Base-by-base conservation (phyloP, 176 grass and related monocot species). In the Cocos nucifera region DNA sequence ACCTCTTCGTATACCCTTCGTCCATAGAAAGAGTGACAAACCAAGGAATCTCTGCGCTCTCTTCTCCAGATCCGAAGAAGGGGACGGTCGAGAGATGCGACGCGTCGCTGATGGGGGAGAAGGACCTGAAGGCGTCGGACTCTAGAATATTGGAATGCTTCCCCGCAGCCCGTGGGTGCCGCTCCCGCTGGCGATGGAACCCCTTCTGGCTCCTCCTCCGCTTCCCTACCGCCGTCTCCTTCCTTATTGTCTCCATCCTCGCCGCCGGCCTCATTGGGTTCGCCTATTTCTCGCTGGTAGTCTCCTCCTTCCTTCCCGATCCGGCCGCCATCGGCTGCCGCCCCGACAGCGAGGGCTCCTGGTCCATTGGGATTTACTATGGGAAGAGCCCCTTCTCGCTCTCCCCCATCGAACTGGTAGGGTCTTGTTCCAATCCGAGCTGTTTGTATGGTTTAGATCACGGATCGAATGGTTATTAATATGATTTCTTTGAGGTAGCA, bases 361-460 rank as follows among this genome's bases (percentile, higher is more conserved):
- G 93, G 93, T 66, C 93, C 28, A 58, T 98, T 49, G 93, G 93
- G 58, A 24, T 98, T 39, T 98, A 71, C 93, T 98, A 98, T 20
- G 87, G 93, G 56, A 71, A 67, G 49, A 92, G 76, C 78, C 93
- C 93, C 48, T 58, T 98, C 32, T 16, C 78, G 29, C 93, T 98
- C 29, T 86, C 76, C 4, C 76, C 93, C 27, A 98, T 98, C 72
- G 93, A 92, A 73, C 79, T 88, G 93, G 93, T 98, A 67, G 51
- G 67, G 3, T 28, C 58, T 39, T 39, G 32, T 12, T 39, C 32
- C 32, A 39, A 10, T 19, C 53, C 49, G 24, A 32, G 4, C 22
- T 53, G 52, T 0, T 29, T 67, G 12, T 19, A 56, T 28, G 27
- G 27, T 28, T 28, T 28, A 28, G 4, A 28, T 39, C 32, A 39